These are phyloP conservation scores for Aspergillus sclerotialis DNA, from an alignment of 2,329 filamentous ascomycete species.

Conservation along the genomic window DNA sequence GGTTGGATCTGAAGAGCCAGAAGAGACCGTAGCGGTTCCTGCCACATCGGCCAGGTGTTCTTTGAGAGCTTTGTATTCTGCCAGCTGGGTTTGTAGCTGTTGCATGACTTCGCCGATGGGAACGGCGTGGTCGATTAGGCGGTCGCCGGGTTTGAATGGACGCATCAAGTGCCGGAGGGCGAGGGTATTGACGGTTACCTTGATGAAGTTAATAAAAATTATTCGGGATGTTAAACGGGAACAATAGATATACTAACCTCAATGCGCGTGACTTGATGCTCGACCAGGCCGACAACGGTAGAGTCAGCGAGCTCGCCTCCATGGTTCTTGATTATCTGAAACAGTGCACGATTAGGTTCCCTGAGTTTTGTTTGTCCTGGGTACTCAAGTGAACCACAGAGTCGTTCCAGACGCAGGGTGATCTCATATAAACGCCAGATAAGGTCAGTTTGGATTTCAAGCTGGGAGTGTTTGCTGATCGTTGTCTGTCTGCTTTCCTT, in stretches of 20 bases:
- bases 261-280: constrained; percentile 91
- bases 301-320: constrained; percentile 83
- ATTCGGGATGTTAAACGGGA: background rate
- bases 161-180: constrained; percentile 70
- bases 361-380: constrained; percentile 58
- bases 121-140: constrained; percentile 65
- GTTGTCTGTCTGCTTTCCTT: constrained; percentile 44
- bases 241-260: constrained; percentile 59
- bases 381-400: constrained; percentile 82
- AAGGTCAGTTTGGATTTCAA: constrained; percentile 75
- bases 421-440: constrained; percentile 89
- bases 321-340: constrained; percentile 64
- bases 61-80: constrained; percentile 35
- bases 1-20: no score
- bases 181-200: constrained; percentile 78
- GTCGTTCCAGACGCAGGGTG: constrained; percentile 81
- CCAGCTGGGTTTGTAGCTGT: constrained; percentile 34
- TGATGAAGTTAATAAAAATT: constrained; percentile 16
- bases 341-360: constrained; percentile 72
- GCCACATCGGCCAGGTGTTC: constrained; percentile 28
- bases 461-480: constrained; percentile 55
- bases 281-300: constrained; percentile 82
- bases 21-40: no score
- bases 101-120: constrained; percentile 64
- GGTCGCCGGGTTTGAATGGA: constrained; percentile 56